Conservation (phyloP, 2,329 filamentous ascomycete species). For the Dryadomyces quercivorus region DNA sequence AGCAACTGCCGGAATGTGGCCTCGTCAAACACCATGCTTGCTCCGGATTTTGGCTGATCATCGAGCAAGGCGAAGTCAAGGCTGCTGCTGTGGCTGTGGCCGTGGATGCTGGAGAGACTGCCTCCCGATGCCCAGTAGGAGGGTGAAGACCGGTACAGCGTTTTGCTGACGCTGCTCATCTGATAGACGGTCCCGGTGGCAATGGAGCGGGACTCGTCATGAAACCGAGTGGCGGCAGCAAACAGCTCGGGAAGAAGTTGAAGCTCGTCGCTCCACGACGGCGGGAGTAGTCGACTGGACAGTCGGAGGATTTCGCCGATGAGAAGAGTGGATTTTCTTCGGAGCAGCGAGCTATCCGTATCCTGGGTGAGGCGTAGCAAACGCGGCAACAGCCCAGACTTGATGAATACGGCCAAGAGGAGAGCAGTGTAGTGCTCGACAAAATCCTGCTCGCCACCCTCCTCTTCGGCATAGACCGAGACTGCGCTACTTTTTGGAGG, state of each 20-base stretch:
- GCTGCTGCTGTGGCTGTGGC: slow-evolving; percentile 18
- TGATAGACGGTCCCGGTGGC: slow-evolving; percentile 92
- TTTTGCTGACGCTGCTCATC: slow-evolving; percentile 93
- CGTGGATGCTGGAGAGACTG: slow-evolving; percentile 11
- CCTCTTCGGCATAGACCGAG: slow-evolving; percentile 44
- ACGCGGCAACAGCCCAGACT: slow-evolving; percentile 57
- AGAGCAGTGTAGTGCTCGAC: slow-evolving; percentile 91
- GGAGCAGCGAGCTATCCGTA: slow-evolving; percentile 55
- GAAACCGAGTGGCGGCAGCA: slow-evolving; percentile 59
- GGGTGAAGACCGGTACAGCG: slow-evolving; percentile 67
- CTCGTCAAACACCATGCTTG: slow-evolving; percentile 42
- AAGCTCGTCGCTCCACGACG: slow-evolving; percentile 68
- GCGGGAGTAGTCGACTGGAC: slow-evolving; percentile 72
- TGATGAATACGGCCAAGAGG: slow-evolving; percentile 72
- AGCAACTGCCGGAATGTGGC: slow-evolving; percentile 51
- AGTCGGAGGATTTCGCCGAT: slow-evolving; percentile 87
- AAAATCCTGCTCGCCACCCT: slow-evolving; percentile 65
- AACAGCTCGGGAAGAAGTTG: slow-evolving; percentile 85
- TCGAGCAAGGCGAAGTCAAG: slow-evolving; percentile 39
- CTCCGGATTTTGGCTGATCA: slow-evolving; percentile 41
- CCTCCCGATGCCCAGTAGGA: slow-evolving; percentile 26
- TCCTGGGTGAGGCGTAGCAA: slow-evolving; percentile 55
- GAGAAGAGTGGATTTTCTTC: slow-evolving; percentile 79
- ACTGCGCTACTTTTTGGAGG: slow-evolving; percentile 31
- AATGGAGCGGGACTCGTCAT: slow-evolving; percentile 59